Evolutionary conservation across 371 early-diverging fungal species (phyloP).

Genomic region (Mortierella sp.): DNA sequence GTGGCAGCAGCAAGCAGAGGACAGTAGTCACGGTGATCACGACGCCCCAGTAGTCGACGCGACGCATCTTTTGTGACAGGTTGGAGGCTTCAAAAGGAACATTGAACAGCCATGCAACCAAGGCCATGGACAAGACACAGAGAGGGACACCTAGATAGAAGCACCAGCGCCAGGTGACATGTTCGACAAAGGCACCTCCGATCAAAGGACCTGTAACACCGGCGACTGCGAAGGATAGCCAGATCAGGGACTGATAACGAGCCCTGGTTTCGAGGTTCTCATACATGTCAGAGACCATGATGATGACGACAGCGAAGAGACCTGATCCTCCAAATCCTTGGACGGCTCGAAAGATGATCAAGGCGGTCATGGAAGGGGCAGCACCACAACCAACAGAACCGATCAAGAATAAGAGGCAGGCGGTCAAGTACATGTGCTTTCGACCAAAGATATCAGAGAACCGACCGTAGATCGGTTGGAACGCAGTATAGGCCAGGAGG

Average conservation of each 20-base stretch:
- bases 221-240: constrained; percentile 54
- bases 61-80: constrained; percentile 22
- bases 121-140: constrained; percentile 11
- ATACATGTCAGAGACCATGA: constrained; percentile 66
- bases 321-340: constrained; percentile 75
- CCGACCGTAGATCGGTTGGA: constrained; percentile 62
- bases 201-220: constrained; percentile 58
- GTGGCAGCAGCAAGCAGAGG: constrained; percentile 68
- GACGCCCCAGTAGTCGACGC: constrained; percentile 48
- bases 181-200: constrained; percentile 60
- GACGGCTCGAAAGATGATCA: constrained; percentile 72
- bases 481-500: constrained; percentile 55
- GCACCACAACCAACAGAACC: constrained; percentile 73
- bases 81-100: constrained; percentile 33
- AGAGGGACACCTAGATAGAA: constrained; percentile 57
- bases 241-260: constrained; percentile 63
- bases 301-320: constrained; percentile 54
- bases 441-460: constrained; percentile 80
- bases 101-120: constrained; percentile 34
- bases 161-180: constrained; percentile 58
- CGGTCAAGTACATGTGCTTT: constrained; percentile 65
- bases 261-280: constrained; percentile 62
- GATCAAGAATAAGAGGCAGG: constrained; percentile 67
- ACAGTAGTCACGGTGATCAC: constrained; percentile 45
- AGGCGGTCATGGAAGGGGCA: constrained; percentile 62